These are phyloP conservation scores for Coemansia sp. DNA, from an alignment of 192 early-diverging fungal genomes.

Conservation along the genomic window DNA sequence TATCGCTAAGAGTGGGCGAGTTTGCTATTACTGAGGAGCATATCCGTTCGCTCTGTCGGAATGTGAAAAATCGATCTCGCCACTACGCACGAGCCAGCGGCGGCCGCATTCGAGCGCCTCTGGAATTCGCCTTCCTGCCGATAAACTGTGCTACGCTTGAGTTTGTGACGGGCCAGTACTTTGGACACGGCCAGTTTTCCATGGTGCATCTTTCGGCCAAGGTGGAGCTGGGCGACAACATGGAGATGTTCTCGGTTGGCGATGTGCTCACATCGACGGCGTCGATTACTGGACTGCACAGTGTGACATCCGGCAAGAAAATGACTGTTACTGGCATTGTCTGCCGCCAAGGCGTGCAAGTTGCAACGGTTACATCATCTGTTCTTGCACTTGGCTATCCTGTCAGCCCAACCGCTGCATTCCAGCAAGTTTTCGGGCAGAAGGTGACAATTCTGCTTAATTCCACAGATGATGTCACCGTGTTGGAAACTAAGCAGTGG, in stretches of 20 bases:
- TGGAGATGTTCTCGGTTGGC: background rate
- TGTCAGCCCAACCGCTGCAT: slow-evolving; percentile 64
- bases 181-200: background rate
- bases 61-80: background rate
- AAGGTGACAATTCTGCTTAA: slow-evolving; percentile 63
- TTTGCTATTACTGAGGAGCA: background rate
- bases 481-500: slow-evolving; percentile 84
- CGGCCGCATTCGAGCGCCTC: background rate
- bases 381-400: slow-evolving; percentile 18
- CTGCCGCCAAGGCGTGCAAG: background rate
- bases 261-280: background rate
- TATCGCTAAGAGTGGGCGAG: background rate
- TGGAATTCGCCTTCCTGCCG: background rate
- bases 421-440: slow-evolving; percentile 68
- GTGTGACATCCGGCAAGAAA: background rate
- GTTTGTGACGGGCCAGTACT: background rate
- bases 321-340: background rate
- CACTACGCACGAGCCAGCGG: background rate
- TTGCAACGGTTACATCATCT: background rate
- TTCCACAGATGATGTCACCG: slow-evolving; percentile 73
- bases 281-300: background rate
- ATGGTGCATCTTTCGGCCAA: background rate
- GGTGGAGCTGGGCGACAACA: background rate
- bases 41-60: slow-evolving; percentile 1
- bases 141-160: background rate